Percentiles rank a stretch among this genome's conserved stretches.
phyloP scores from a whole-genome alignment of 441 rosid genomes.

The Corymbia calophylla region DNA sequence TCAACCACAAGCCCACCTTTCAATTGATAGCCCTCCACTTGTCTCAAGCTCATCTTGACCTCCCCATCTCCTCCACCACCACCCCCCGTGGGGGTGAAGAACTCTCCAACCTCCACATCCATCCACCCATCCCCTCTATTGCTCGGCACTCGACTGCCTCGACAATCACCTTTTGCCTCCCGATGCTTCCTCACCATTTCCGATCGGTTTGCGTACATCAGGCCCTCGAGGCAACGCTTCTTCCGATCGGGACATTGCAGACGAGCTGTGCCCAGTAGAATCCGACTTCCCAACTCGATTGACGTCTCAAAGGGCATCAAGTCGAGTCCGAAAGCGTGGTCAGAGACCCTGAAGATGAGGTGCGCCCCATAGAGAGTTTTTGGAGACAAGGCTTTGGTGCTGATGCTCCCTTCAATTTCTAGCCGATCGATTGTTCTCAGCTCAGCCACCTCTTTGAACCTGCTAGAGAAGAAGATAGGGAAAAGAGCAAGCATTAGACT shows the following conservation, averaged over 20 bases:
- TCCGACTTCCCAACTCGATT: slow-evolving; percentile 12
- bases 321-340: slow-evolving; percentile 36
- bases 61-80: slow-evolving; percentile 10
- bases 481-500: neutral
- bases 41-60: slow-evolving; percentile 1
- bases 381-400: slow-evolving; percentile 21
- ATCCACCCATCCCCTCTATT: slow-evolving; percentile 43
- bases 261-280: slow-evolving; percentile 9
- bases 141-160: neutral
- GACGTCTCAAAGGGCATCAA: slow-evolving; percentile 25
- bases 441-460: slow-evolving; percentile 38
- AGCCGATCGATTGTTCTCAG: slow-evolving; percentile 46
- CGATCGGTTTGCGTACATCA: slow-evolving; percentile 23
- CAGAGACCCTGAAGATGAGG: slow-evolving; percentile 24
- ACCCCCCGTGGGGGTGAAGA: slow-evolving; percentile 17
- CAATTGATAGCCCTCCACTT: slow-evolving; percentile 11
- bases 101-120: slow-evolving; percentile 46
- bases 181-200: slow-evolving; percentile 8
- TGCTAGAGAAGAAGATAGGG: neutral
- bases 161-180: neutral
- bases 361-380: slow-evolving; percentile 22
- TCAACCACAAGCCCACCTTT: slow-evolving; percentile 54
- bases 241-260: slow-evolving; percentile 18
- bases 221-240: slow-evolving; percentile 25
- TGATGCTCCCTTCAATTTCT: slow-evolving; percentile 29